Evolutionary conservation across 1,284 basidiomycete genomes (phyloP), one percentile per base, ranked within the genome.

Genomic region (Sphagnurus paluster): DNA sequence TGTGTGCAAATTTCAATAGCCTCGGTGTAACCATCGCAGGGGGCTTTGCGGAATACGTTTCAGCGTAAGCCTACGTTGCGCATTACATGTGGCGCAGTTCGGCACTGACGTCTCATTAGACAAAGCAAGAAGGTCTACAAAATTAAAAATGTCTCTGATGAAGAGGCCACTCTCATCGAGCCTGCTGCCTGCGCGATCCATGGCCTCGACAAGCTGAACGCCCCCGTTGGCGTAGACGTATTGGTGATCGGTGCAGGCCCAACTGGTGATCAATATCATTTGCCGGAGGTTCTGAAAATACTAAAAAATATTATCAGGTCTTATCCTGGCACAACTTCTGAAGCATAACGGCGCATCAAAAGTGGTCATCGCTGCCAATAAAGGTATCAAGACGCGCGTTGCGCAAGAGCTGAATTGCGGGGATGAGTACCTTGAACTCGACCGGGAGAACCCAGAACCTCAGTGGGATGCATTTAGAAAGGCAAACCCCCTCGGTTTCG

Each of bases 181-280:
- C 91, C 91, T 14, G 87, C 90, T 3, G 84, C 90, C 11, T 94
- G 91, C 62, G 91, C 91, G 13, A 79, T 94, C 44, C 92, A 94
- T 67, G 91, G 91, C 10, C 77, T 92, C 50, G 92, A 93, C 71
- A 90, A 89, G 62, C 77, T 94, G 43, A 77, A 75, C 49, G 81
- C 87, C 21, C 77, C 84, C 13, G 85, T 91, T 50, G 91, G 91
- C 28, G 71, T 84, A 36, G 87, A 90, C 46, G 88, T 83, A 11
- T 76, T 93, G 37, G 71, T 93, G 45, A 76, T 93, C 52, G 86
- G 87, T 32, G 82, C 87, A 17, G 87, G 87, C 24, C 90, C 91
- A 33, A 74, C 72, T 19, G 74, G 72, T 66, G 24, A 32, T 49
- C 48, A 8, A 41, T 14, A 17, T n/a, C 8, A 25, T 9, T 14